Evolutionary conservation across 208 protist genomes (phyloP), one percentile per base, ranked within the genome.

Genomic region (Strigomonas culicis): DNA sequence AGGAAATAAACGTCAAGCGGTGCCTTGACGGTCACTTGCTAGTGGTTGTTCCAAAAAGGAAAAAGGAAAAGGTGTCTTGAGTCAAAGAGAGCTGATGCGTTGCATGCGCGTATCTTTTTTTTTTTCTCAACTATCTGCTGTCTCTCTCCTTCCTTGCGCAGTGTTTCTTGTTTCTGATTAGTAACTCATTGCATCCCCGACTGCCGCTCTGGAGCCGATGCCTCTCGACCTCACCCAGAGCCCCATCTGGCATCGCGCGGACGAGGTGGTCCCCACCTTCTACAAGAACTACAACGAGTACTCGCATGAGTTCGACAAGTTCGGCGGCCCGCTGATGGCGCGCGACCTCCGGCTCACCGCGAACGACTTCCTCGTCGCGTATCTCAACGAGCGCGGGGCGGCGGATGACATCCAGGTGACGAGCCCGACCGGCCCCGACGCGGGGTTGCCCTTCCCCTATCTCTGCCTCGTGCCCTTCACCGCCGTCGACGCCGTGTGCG

Each of bases 241-340:
- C 49, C 74, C 74, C 21, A 53, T 68, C 21, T 80, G 74, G 74
- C 31, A 66, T 8, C 47, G 52, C 7, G 64, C 62, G 27, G 59
- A 41, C 28, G 39, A 56, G 8, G 59, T 67, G 21, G 19, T 66
- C 28, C 50, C 61, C 0, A 28, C 1, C 22, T 80, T 75, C 27
- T 34, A 32, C 13, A 31, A n/a, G n/a, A 63, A 52, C 34, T 75
- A 75, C 62, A 55, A 71, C 52, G 43, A 63, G 34, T 80, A 69
- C 61, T 50, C 63, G 13, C 36, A 70, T 34, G 55, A 60, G 44
- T 47, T 66, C 4, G 74, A 80, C 43, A 59, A 64, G 44, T 75
- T 56, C 59, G 74, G 74, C 17, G 74, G 74, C 10, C 67, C 65
- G 7, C 39, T 80, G 17, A 74, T 74, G 61, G 52, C 63, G 0